Evolutionary conservation across 148 eudicot genomes (phyloP).

Genomic region (Vaccinium macrocarpon): DNA sequence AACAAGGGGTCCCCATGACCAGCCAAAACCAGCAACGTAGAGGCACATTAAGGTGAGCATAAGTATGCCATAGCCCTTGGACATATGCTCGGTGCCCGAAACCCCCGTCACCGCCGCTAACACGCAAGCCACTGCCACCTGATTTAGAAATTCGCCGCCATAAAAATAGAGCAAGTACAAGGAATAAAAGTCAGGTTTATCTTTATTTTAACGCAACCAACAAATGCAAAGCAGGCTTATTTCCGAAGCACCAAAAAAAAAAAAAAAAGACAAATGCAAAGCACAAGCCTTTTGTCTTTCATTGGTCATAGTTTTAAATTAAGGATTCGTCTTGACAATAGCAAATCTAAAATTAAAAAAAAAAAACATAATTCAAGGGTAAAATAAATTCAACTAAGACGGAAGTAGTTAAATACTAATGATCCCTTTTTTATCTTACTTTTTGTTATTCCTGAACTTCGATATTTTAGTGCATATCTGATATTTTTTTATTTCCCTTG

Average conservation of each 20-base stretch:
- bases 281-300: background rate
- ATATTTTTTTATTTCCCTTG: too few relatives aligned
- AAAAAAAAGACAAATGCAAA: background rate
- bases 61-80: slow-evolving; percentile 28
- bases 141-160: background rate
- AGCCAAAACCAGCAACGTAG: slow-evolving; percentile 61
- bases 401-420: too few relatives aligned
- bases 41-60: slow-evolving; percentile 56
- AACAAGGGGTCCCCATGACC: slow-evolving; percentile 68
- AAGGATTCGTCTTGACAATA: too few relatives aligned
- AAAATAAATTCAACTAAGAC: too few relatives aligned
- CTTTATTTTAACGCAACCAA: too few relatives aligned
- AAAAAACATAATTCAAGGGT: too few relatives aligned
- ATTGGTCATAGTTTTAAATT: background rate
- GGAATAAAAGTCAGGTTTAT: too few relatives aligned
- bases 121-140: slow-evolving; percentile 44
- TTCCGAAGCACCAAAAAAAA: too few relatives aligned
- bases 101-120: slow-evolving; percentile 37
- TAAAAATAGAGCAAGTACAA: background rate
- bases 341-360: too few relatives aligned
- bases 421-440: too few relatives aligned
- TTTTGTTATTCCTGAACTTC: too few relatives aligned
- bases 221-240: background rate
- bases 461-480: too few relatives aligned
- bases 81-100: slow-evolving; percentile 39